Percentiles rank a stretch among this genome's conserved stretches.
Conservation (phyloP, 1,139 yeast genomes). For the Suhomyces guaymorum region DNA sequence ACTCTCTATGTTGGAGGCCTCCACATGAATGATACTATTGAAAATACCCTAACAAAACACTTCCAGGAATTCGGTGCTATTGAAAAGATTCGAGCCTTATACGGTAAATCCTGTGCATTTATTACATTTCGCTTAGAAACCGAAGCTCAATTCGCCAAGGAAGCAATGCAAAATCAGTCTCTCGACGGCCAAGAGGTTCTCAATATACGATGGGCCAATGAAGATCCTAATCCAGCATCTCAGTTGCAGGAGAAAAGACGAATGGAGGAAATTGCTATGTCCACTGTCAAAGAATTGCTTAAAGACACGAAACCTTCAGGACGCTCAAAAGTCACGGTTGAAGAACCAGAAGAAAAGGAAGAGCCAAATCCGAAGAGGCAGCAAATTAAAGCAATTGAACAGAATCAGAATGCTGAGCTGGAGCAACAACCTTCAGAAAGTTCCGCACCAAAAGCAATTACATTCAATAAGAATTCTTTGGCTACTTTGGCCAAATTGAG, state of each 20-base stretch:
- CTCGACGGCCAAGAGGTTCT: conserved; percentile 64
- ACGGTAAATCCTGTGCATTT: conserved; percentile 73
- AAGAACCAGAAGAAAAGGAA: conserved; percentile 8
- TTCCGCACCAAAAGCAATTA: conserved; percentile 2
- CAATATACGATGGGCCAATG: conserved; percentile 84
- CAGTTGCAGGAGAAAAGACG: conserved; percentile 49
- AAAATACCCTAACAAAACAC: conserved; percentile 39
- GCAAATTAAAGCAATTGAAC: no score
- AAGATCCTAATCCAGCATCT: conserved; percentile 79
- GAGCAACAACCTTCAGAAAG: no score
- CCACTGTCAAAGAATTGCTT: conserved; percentile 36
- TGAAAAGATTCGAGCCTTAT: conserved; percentile 64
- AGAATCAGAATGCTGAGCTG: no score
- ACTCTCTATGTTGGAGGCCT: conserved; percentile 81
- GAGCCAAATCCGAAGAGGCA: no score
- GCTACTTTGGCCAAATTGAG: conserved; percentile 6
- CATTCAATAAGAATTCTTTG: conserved; percentile 5
- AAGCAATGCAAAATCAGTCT: conserved; percentile 85
- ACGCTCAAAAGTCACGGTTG: conserved; percentile 12
- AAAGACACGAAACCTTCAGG: conserved; percentile 23
- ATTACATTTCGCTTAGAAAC: conserved; percentile 66
- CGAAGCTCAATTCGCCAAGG: conserved; percentile 91
- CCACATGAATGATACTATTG: conserved; percentile 31
- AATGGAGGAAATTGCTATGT: conserved; percentile 36
- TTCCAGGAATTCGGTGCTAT: conserved; percentile 80